Percentiles rank a stretch among this genome's conserved stretches.
These are phyloP conservation scores for Solanum sejunctum DNA, from an alignment of 257 asterid species.

Conservation along the genomic window DNA sequence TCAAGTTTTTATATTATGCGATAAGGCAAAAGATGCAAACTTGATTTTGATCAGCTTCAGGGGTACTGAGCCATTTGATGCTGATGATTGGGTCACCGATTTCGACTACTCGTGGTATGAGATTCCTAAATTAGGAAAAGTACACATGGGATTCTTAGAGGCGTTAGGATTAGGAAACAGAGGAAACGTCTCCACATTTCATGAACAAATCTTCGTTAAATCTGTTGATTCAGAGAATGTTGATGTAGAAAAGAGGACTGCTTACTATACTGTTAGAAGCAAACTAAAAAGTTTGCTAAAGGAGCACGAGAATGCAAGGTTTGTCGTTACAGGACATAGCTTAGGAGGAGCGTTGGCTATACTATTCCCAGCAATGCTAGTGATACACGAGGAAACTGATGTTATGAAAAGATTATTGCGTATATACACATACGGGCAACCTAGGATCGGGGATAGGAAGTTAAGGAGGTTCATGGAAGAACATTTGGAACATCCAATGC, in stretches of 20 bases:
- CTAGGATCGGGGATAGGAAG: constrained; percentile 58
- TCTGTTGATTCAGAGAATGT: not conserved
- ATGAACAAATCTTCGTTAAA: constrained; percentile 11
- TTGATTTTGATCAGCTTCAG: constrained; percentile 70
- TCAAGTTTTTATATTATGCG: constrained; percentile 71
- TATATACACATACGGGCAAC: constrained; percentile 80
- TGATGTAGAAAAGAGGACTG: constrained; percentile 18
- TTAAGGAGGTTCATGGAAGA: constrained; percentile 33
- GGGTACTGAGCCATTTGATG: constrained; percentile 91
- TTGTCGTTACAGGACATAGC: constrained; percentile 84
- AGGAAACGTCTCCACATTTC: constrained; percentile 38
- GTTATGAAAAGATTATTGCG: constrained; percentile 43
- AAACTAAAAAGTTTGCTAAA: constrained; percentile 42
- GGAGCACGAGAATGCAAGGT: constrained; percentile 52
- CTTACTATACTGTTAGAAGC: constrained; percentile 45
- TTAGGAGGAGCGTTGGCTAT: constrained; percentile 93
- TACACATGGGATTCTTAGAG: constrained; percentile 89
- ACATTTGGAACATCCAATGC: constrained; percentile 35
- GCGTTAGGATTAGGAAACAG: constrained; percentile 90
- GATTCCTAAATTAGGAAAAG: constrained; percentile 63
- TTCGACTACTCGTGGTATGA: constrained; percentile 93
- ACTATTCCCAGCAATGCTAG: constrained; percentile 58
- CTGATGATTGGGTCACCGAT: constrained; percentile 89
- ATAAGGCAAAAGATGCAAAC: constrained; percentile 64
- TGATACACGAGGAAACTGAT: constrained; percentile 50